Evolutionary conservation across 179 eudicot species (phyloP), one percentile per base, ranked within the genome.

Genomic region (Spergularia azorica): DNA sequence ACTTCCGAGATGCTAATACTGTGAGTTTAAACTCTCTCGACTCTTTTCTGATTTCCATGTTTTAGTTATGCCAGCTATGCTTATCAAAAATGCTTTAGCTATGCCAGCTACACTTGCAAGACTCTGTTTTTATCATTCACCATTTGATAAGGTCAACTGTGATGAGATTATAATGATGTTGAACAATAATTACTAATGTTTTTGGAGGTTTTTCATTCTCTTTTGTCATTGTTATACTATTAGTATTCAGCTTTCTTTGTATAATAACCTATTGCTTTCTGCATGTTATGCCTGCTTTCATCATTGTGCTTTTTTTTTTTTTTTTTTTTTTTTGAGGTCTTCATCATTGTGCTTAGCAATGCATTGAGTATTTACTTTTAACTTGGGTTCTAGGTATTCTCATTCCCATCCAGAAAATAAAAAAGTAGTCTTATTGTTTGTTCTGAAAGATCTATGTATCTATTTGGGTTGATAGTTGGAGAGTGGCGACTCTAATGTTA

Each of bases 1-100:
- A 95, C 85, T 85, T 95, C 72, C 89, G 86, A 39, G 97, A 95
- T 86, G 97, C 98, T 65, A 91, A 89, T 83, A 85, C 97, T 72
- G 99, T 95, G 85, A 95, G 99, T 81, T 59, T 21, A 74, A 63
- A 56, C 38, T 36, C 50, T 39, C 54, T 32, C 20, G 21, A 54
- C 59, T 72, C n/a, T 71, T 61, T 55, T 67, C 15, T 57, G 51
- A 18, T 32, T 18, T 54, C 38, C 14, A 18, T 75, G 63, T 36
- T 57, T 64, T 16, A 72, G 1, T 9, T 32, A 43, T 72, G 18
- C 38, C 51, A 32, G 50, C 61, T 55, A 70, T 51, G 36, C 38
- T 70, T 13, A 26, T 26, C 32, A 26, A 26, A 26, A 26, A 17
- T 75, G 62, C 43, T 46, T 63, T 15, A 71, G 1, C 5, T 26